Percentiles rank a stretch among this genome's conserved stretches.
Evolutionary conservation across 192 early-diverging fungal genomes (phyloP).

Genomic region (Endogone sp.): DNA sequence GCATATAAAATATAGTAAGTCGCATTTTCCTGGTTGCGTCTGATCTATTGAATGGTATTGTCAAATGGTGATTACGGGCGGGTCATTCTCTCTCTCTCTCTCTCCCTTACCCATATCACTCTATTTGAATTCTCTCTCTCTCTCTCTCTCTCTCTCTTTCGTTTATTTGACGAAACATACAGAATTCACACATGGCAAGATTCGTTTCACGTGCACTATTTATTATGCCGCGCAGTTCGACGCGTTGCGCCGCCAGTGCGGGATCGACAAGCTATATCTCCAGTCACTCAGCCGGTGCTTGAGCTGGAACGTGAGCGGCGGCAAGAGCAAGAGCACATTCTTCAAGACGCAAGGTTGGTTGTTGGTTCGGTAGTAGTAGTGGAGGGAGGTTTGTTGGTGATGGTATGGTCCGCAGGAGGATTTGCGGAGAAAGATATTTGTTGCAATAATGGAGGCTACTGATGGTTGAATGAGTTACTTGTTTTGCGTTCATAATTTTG

Average conservation of each 20-base stretch:
- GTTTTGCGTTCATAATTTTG: background rate
- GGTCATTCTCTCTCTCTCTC: too few relatives aligned
- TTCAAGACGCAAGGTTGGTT: slow-evolving; percentile 69
- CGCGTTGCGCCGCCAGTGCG: slow-evolving; percentile 72
- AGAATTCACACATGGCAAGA: slow-evolving; percentile 67
- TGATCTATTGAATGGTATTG: too few relatives aligned
- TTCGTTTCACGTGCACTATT: slow-evolving; percentile 75
- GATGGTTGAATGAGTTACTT: too few relatives aligned
- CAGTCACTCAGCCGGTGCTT: slow-evolving; percentile 80
- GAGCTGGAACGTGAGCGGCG: slow-evolving; percentile 74
- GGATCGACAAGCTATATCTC: slow-evolving; percentile 72
- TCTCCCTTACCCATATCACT: too few relatives aligned
- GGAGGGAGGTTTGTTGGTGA: background rate
- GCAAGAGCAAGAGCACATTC: slow-evolving; percentile 87
- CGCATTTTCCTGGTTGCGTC: too few relatives aligned
- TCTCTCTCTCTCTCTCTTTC: too few relatives aligned
- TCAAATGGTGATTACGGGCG: too few relatives aligned
- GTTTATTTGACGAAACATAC: too few relatives aligned
- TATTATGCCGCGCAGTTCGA: slow-evolving; percentile 90
- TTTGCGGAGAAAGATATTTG: too few relatives aligned
- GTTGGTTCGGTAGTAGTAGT: background rate
- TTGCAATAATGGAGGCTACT: background rate
- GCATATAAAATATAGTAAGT: too few relatives aligned
- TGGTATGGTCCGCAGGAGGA: too few relatives aligned
- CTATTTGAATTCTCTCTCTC: too few relatives aligned